phyloP scores from a whole-genome alignment of 331 rosid genomes.

The Malus hybrid region DNA sequence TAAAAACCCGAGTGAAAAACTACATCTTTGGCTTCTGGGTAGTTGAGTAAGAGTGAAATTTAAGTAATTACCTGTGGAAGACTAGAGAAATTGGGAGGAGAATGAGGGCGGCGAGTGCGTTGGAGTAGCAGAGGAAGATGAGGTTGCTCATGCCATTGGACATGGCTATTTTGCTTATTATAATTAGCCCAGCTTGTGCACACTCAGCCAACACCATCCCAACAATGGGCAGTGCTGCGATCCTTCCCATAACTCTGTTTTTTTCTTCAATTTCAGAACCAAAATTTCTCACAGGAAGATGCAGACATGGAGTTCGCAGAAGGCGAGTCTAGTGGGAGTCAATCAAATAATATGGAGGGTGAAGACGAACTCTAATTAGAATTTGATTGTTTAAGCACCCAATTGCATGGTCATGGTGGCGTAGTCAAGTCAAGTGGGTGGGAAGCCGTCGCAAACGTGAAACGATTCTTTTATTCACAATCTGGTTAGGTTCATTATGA shows the following conservation, averaged over 20 bases:
- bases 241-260: constrained; percentile 26
- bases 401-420: too few species aligned
- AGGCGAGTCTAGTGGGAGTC: too few species aligned
- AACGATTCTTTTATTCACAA: too few species aligned
- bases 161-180: constrained; percentile 60
- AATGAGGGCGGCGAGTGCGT: constrained; percentile 49
- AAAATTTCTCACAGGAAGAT: not conserved
- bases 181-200: constrained; percentile 62
- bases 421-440: too few species aligned
- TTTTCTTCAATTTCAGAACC: not conserved
- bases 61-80: constrained; percentile 34
- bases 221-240: constrained; percentile 34
- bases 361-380: not conserved
- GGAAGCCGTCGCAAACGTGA: too few species aligned
- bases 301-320: not conserved
- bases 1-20: not conserved
- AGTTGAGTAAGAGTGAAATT: not conserved
- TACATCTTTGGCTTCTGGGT: not conserved
- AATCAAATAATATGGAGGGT: too few species aligned
- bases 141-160: constrained; percentile 58
- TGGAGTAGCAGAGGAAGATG: constrained; percentile 64
- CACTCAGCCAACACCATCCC: constrained; percentile 67
- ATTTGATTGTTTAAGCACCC: not conserved
- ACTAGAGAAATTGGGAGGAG: constrained; percentile 59
- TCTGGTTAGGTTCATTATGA: too few species aligned